Evolutionary conservation across 495 filamentous ascomycete species (phyloP), one percentile per base, ranked within the genome.

Genomic region (Lentithecium fluviatile): DNA sequence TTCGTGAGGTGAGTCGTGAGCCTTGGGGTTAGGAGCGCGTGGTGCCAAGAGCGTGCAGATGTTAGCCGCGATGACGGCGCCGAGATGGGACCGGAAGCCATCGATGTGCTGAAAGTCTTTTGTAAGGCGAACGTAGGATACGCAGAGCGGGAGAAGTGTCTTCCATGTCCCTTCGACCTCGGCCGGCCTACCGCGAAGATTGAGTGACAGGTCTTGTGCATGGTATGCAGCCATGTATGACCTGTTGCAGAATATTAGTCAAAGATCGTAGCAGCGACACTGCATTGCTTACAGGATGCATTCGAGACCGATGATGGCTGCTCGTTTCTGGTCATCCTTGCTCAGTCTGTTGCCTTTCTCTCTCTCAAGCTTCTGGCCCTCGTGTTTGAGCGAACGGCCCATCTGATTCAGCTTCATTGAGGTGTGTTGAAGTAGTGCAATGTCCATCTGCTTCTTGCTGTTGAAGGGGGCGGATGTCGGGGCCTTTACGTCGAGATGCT

Each of bases 351-450:
- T 52, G 38, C 46, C 56, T 42, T 54, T 56, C 6, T 62, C 52
- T 15, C 43, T 36, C n/a, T 47, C 32, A 20, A 62, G 17, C 45
- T 62, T 63, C 21, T 58, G 48, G 5, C 26, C 17, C 21, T 69
- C 62, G 43, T 65, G 66, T 48, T 69, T 69, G 2, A 69, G 34
- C 11, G 52, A 58, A 6, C 66, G 61, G 1, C 66, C 66, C 37
- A 62, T 36, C n/a, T 32, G 19, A 37, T 61, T 68, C 1, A 60
- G 49, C n/a, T 65, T 60, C 52, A 26, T 38, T 6, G 56, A 64
- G 17, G 26, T 21, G 5, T 54, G 43, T 5, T 37, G 45, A 13
- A 57, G 40, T 7, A 53, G 32, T 26, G 53, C 24, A n/a, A 63
- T 52, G 5, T 69, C 63, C 15, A 58, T 49, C 24, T 56, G 51